These are phyloP conservation scores for Amanita thiersii DNA, from an alignment of 768 basidiomycete species.

Conservation along the genomic window DNA sequence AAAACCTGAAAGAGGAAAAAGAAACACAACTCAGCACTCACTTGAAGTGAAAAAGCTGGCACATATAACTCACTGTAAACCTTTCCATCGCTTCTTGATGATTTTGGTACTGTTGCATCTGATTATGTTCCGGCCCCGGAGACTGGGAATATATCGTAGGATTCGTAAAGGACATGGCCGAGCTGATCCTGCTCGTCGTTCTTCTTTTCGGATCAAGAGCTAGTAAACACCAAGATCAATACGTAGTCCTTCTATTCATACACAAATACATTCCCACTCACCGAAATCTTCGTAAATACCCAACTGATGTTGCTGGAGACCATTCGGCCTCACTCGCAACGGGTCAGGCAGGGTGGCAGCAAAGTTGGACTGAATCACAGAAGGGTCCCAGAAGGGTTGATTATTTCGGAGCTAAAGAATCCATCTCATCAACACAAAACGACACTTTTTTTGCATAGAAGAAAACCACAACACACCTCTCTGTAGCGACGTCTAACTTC, in stretches of 20 bases:
- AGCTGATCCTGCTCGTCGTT: conserved; percentile 57
- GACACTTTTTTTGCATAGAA: conserved; percentile 3
- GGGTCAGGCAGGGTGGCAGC: conserved; percentile 76
- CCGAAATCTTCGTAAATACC: conserved; percentile 96
- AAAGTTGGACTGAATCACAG: conserved; percentile 63
- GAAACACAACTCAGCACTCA: no score
- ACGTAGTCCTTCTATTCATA: conserved; percentile 1
- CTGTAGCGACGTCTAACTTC: conserved; percentile 80
- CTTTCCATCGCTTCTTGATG: conserved; percentile 87
- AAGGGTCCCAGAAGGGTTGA: conserved; percentile 87
- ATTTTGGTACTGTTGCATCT: conserved; percentile 37
- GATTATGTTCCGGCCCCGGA: conserved; percentile 49
- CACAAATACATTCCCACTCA: conserved; percentile 18
- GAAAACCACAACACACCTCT: conserved; percentile 49
- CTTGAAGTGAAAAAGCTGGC: no score
- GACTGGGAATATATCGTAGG: conserved; percentile 49
- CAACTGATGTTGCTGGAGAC: conserved; percentile 74
- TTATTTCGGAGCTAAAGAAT: conserved; percentile 58
- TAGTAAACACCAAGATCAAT: conserved; percentile 23
- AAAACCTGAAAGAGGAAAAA: conserved; percentile 19
- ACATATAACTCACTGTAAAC: conserved; percentile 57
- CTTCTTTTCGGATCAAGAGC: conserved; percentile 47
- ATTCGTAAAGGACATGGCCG: conserved; percentile 58
- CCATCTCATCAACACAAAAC: conserved; percentile 7
- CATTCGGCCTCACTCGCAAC: conserved; percentile 74